These are phyloP conservation scores for Blyttiomyces sp. DNA, from an alignment of 371 early-diverging fungal genomes.

Conservation along the genomic window DNA sequence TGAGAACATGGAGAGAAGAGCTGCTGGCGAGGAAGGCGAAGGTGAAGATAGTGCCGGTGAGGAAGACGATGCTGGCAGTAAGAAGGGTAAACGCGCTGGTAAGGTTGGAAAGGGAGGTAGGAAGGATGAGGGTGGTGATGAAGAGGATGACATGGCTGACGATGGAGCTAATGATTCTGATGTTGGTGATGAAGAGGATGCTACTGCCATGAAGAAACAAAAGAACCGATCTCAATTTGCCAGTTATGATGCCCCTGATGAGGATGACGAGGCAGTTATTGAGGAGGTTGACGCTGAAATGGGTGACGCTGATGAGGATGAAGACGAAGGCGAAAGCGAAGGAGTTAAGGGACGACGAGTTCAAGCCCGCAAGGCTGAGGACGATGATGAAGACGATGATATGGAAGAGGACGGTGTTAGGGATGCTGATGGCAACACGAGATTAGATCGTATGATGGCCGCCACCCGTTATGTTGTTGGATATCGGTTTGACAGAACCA, in stretches of 20 bases:
- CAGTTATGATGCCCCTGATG: conserved; percentile 72
- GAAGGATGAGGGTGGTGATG: conserved; percentile 31
- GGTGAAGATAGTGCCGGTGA: conserved; percentile 44
- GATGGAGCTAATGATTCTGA: conserved; percentile 58
- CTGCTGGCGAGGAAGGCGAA: conserved; percentile 18
- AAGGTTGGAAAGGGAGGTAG: conserved; percentile 16
- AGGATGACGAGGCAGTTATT: conserved; percentile 66
- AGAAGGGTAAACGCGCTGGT: conserved; percentile 6
- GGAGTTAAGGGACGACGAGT: conserved; percentile 42
- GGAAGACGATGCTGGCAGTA: conserved; percentile 21
- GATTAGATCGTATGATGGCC: conserved; percentile 54
- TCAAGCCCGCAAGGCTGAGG: neutral
- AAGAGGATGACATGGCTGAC: conserved; percentile 40
- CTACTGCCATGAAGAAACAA: conserved; percentile 56
- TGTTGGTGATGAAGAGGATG: conserved; percentile 69
- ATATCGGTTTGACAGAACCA: conserved; percentile 61
- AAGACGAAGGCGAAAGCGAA: conserved; percentile 44
- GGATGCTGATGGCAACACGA: conserved; percentile 40
- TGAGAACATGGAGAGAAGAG: conserved; percentile 15
- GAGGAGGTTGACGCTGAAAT: conserved; percentile 43
- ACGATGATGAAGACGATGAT: conserved; percentile 18
- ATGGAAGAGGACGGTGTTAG: conserved; percentile 34
- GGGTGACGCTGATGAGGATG: conserved; percentile 30
- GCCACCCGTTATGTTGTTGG: conserved; percentile 48
- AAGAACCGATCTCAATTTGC: conserved; percentile 63